phyloP scores from a whole-genome alignment of 306 rosid species.

The Boehmeria nivea region DNA sequence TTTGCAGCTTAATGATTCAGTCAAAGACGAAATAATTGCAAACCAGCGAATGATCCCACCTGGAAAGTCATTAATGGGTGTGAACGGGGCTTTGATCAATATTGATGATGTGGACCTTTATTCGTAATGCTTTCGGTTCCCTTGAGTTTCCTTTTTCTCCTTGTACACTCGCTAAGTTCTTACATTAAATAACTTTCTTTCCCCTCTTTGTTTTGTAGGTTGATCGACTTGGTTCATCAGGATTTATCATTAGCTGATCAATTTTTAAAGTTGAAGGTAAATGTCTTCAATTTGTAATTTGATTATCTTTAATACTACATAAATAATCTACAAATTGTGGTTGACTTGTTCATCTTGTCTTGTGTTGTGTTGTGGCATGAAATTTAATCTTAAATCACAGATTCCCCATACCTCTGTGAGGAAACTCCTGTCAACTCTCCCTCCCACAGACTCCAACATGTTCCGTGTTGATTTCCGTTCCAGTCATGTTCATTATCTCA shows the following conservation, averaged over 20 bases:
- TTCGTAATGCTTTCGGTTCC: slow-evolving; percentile 64
- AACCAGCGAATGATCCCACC: slow-evolving; percentile 99
- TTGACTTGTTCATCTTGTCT: neutral
- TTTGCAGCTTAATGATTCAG: slow-evolving; percentile 81
- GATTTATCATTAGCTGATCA: slow-evolving; percentile 87
- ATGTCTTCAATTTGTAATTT: slow-evolving; percentile 22
- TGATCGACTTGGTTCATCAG: slow-evolving; percentile 81
- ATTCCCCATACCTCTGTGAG: slow-evolving; percentile 59
- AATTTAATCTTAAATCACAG: slow-evolving; percentile 38
- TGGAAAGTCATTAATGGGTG: slow-evolving; percentile 98
- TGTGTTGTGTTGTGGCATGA: neutral
- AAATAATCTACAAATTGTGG: slow-evolving; percentile 11
- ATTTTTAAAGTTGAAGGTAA: slow-evolving; percentile 82
- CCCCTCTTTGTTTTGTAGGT: slow-evolving; percentile 41
- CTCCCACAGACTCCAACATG: slow-evolving; percentile 73
- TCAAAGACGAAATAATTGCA: slow-evolving; percentile 82
- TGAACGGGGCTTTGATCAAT: slow-evolving; percentile 95
- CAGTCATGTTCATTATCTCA: slow-evolving; percentile 75
- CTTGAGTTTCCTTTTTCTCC: slow-evolving; percentile 27
- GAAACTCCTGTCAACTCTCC: slow-evolving; percentile 69
- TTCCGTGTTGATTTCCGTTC: slow-evolving; percentile 94
- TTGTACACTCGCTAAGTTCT: slow-evolving; percentile 4
- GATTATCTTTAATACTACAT: slow-evolving; percentile 9
- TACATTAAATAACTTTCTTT: slow-evolving; percentile 11
- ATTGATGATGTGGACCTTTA: slow-evolving; percentile 92